Conservation (phyloP, 257 asterid species). For the Nicotiana knightiana region DNA sequence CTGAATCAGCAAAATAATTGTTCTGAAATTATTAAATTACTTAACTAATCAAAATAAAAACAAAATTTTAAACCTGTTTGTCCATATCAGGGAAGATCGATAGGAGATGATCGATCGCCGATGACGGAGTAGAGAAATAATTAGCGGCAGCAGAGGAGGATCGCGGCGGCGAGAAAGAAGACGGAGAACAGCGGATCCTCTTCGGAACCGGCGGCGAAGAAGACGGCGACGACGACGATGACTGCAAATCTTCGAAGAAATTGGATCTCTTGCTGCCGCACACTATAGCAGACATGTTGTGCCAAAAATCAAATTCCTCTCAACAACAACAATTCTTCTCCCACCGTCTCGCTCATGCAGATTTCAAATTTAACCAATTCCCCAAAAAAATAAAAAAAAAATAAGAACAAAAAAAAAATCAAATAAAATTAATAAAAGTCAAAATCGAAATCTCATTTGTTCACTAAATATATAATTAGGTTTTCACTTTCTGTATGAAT, state of each 20-base stretch:
- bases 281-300: conserved; percentile 98
- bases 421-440: not conserved
- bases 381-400: not conserved
- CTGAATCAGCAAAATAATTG: not conserved
- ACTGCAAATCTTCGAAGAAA: conserved; percentile 77
- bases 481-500: too few species aligned
- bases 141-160: conserved; percentile 16
- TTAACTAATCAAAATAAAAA: not conserved
- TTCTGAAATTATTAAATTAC: not conserved
- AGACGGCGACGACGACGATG: conserved; percentile 20
- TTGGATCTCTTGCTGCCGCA: conserved; percentile 98
- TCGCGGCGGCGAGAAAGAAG: conserved; percentile 72
- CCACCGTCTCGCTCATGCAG: conserved; percentile 45
- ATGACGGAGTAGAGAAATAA: conserved; percentile 17
- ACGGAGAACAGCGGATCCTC: conserved; percentile 78
- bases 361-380: conserved; percentile 1
- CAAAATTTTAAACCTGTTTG: conserved; percentile 51
- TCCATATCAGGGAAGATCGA: conserved; percentile 87
- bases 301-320: conserved; percentile 20
- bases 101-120: conserved; percentile 47
- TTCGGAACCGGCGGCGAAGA: conserved; percentile 80
- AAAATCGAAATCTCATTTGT: not conserved
- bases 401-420: not conserved
- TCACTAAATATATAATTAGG: too few species aligned
- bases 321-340: conserved; percentile 29